Conservation (phyloP, 169 alveolate genomes). For the Plasmodium berghei region DNA sequence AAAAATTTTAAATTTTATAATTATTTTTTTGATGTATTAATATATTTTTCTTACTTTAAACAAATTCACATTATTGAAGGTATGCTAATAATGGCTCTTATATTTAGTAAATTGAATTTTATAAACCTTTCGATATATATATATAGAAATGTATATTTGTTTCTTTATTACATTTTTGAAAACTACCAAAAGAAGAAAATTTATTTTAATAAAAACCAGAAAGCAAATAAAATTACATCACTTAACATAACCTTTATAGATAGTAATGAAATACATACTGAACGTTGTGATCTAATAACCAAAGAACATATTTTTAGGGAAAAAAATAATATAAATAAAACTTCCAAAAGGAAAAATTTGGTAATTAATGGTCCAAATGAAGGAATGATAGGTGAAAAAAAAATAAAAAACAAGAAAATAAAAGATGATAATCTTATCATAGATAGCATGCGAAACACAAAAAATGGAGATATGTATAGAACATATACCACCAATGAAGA, state of each 20-base stretch:
- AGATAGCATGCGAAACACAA: too few species aligned
- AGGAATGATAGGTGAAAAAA: not conserved
- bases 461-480: too few species aligned
- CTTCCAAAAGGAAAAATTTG: not conserved
- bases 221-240: conserved; percentile 43
- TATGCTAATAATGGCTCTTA: conserved; percentile 43
- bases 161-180: conserved; percentile 60
- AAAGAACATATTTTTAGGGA: not conserved
- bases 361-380: not conserved
- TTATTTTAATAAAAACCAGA: conserved; percentile 23
- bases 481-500: too few species aligned
- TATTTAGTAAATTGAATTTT: conserved; percentile 54
- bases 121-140: conserved; percentile 35
- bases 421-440: not conserved
- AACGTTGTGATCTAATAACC: not conserved
- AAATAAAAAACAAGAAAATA: conserved; percentile 4
- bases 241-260: conserved; percentile 9
- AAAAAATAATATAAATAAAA: not conserved
- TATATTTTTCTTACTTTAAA: conserved; percentile 70
- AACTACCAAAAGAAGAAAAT: conserved; percentile 55
- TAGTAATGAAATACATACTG: not conserved
- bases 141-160: conserved; percentile 58
- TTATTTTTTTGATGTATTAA: conserved; percentile 73
- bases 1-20: conserved; percentile 53
- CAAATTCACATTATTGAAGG: conserved; percentile 68